Percentiles rank a stretch among this genome's conserved stretches.
phyloP scores from a whole-genome alignment of 1,284 basidiomycete species.

The Malassezia japonica region DNA sequence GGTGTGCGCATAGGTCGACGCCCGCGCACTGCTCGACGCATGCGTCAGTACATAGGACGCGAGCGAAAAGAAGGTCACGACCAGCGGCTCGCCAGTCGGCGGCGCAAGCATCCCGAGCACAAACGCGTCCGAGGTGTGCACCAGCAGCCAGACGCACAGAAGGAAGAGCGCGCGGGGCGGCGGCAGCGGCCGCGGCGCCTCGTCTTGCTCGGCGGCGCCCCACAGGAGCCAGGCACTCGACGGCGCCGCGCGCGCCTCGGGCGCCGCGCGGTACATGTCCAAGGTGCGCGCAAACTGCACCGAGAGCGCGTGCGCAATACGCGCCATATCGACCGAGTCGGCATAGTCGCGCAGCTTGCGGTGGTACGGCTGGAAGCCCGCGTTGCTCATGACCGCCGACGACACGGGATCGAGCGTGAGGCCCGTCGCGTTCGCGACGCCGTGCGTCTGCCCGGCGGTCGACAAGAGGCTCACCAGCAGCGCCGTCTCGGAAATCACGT shows the following conservation, averaged over 20 bases:
- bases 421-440: background rate
- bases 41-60: conserved; percentile 33
- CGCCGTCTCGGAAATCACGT: conserved; percentile 28
- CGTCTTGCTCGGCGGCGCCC: background rate
- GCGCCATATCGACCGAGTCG: conserved; percentile 1
- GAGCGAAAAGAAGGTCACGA: conserved; percentile 23
- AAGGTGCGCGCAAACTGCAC: conserved; percentile 6
- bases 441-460: conserved; percentile 28
- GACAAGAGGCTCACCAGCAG: conserved; percentile 37
- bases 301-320: conserved; percentile 11
- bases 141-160: conserved; percentile 13
- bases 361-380: conserved; percentile 17
- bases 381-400: background rate
- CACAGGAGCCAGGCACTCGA: background rate
- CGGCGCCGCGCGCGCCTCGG: background rate
- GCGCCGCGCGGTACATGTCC: background rate
- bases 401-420: conserved; percentile 6
- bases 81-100: conserved; percentile 11
- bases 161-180: conserved; percentile 4
- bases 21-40: conserved; percentile 24
- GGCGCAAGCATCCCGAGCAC: background rate
- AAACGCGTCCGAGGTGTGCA: conserved; percentile 5
- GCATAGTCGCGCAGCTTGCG: conserved; percentile 11
- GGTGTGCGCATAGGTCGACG: conserved; percentile 24
- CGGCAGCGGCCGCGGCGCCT: background rate